Conservation (phyloP, 2,329 filamentous ascomycete genomes). For the Colletotrichum endophyticum region DNA sequence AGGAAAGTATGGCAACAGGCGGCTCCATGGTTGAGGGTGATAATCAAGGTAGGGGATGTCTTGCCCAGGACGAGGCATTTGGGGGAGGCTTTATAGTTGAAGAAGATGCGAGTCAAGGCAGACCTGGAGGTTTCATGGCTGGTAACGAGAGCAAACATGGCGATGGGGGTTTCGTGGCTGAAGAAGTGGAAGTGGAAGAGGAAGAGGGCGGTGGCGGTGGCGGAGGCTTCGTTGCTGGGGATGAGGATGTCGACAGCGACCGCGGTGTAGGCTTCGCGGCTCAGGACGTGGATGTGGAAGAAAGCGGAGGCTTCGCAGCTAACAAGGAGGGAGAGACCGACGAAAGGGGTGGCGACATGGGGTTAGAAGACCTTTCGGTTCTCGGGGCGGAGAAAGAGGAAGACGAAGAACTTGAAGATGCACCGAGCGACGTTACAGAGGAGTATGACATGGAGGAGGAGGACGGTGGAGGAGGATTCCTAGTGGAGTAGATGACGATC, state of each 20-base stretch:
- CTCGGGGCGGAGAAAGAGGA: conserved; percentile 29
- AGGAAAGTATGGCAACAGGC: background rate
- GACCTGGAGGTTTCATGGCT: background rate
- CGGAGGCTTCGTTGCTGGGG: background rate
- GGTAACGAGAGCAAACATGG: too few species aligned
- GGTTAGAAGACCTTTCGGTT: background rate
- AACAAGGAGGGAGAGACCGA: background rate
- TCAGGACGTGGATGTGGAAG: background rate
- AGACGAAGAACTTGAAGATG: conserved; percentile 34
- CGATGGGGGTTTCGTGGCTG: background rate
- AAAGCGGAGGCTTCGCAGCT: background rate
- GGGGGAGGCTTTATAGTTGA: background rate
- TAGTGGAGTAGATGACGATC: conserved; percentile 36
- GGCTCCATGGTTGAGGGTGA: background rate
- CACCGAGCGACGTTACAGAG: conserved; percentile 44
- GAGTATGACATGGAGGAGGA: conserved; percentile 49
- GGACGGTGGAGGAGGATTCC: conserved; percentile 49
- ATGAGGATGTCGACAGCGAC: background rate
- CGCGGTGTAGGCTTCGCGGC: background rate
- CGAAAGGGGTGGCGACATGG: background rate
- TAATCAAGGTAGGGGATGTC: background rate
- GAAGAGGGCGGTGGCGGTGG: background rate
- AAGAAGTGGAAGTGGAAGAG: background rate
- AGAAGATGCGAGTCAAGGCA: background rate
- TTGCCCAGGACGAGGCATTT: background rate